Evolutionary conservation across 306 rosid genomes (phyloP).

Genomic region (Dicorynia guianensis): DNA sequence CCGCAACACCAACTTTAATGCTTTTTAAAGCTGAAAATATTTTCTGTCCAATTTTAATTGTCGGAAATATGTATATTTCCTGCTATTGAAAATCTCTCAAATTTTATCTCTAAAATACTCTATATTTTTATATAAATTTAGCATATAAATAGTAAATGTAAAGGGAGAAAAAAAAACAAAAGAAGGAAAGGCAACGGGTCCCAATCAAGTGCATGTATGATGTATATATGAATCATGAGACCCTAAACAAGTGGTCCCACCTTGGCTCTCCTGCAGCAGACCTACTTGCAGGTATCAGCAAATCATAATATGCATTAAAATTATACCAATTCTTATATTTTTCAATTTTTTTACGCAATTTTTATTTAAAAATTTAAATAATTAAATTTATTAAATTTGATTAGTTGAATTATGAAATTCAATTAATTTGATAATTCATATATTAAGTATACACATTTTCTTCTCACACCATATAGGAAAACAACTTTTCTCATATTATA

Average conservation of each 20-base stretch:
- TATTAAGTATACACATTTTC: no score
- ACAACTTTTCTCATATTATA: conserved; percentile 15
- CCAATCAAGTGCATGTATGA: conserved; percentile 54
- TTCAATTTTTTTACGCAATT: no score
- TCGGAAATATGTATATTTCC: neutral
- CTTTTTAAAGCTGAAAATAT: conserved; percentile 44
- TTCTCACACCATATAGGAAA: no score
- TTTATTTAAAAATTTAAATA: no score
- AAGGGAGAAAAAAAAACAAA: neutral
- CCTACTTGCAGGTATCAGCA: conserved; percentile 26
- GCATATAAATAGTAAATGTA: neutral
- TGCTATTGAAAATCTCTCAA: neutral
- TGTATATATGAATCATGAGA: conserved; percentile 41
- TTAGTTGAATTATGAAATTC: no score
- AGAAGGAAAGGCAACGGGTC: conserved; percentile 41
- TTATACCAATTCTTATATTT: no score
- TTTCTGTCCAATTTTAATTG: conserved; percentile 30
- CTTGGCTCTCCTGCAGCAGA: conserved; percentile 41
- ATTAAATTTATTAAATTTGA: no score
- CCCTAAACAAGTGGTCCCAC: conserved; percentile 43
- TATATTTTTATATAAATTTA: conserved; percentile 19
- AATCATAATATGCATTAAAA: neutral
- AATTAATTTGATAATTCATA: no score
- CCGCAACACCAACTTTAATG: conserved; percentile 82
- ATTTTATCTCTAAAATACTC: neutral